Conservation (phyloP, 1,284 basidiomycete genomes). For the Exobasidium cylindrosporum region DNA sequence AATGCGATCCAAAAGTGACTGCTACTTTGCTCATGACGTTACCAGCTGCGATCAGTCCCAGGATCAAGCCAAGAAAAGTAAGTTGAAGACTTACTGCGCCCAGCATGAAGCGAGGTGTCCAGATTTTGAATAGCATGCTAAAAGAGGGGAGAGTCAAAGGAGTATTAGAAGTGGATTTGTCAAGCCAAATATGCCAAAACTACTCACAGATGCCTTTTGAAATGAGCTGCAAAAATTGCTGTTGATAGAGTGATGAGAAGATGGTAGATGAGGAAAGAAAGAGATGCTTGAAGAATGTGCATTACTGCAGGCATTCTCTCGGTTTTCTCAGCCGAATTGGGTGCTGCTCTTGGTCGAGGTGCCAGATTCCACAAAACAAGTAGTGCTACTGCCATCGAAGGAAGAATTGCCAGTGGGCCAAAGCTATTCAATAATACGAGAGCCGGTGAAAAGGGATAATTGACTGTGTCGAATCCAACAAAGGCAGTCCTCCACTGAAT, state of each 20-base stretch:
- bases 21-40: conserved; percentile 29
- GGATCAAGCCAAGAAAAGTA: conserved; percentile 58
- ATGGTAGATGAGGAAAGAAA: conserved; percentile 72
- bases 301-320: conserved; percentile 17
- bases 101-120: conserved; percentile 88
- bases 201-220: conserved; percentile 71
- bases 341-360: conserved; percentile 58
- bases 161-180: neutral
- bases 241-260: conserved; percentile 65
- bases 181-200: neutral
- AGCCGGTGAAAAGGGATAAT: conserved; percentile 72
- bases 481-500: conserved; percentile 97
- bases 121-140: conserved; percentile 95
- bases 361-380: conserved; percentile 84
- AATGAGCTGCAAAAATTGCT: conserved; percentile 70
- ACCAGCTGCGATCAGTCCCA: conserved; percentile 37
- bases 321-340: neutral
- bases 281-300: conserved; percentile 58
- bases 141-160: neutral
- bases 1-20: conserved; percentile 14
- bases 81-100: conserved; percentile 61
- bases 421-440: conserved; percentile 80
- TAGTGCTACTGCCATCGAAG: conserved; percentile 66
- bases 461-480: conserved; percentile 62
- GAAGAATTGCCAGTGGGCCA: conserved; percentile 68